These are phyloP conservation scores for Suillus lakei DNA, from an alignment of 768 basidiomycete species.

Conservation along the genomic window DNA sequence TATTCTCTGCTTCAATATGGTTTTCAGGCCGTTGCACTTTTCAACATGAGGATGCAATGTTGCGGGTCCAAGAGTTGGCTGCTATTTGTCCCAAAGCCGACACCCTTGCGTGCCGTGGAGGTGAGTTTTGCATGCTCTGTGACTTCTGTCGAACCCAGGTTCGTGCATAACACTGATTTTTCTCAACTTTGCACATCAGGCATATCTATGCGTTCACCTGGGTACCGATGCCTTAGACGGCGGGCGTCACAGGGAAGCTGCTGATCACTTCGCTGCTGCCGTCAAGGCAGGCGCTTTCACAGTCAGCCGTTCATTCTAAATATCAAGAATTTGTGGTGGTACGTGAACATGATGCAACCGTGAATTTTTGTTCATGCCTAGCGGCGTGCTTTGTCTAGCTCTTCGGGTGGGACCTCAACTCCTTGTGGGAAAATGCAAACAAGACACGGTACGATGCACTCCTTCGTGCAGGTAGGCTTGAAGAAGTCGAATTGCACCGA, in stretches of 20 bases:
- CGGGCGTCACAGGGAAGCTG: not conserved
- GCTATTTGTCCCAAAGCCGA: not conserved
- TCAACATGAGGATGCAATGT: not conserved
- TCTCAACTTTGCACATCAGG: not conserved
- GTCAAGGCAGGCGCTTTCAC: not conserved
- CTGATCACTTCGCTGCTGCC: not conserved
- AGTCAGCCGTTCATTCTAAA: not conserved
- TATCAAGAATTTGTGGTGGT: not conserved
- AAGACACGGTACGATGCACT: not conserved
- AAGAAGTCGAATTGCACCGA: not conserved
- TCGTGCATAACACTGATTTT: not conserved
- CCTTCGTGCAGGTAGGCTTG: not conserved
- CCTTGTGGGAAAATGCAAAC: not conserved
- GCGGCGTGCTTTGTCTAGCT: not conserved
- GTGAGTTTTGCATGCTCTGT: not conserved
- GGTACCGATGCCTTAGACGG: not conserved
- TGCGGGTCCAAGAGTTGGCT: not conserved
- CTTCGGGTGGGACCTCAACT: not conserved
- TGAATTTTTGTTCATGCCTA: not conserved
- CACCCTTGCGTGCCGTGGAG: not conserved
- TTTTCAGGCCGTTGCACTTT: not conserved
- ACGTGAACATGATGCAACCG: not conserved
- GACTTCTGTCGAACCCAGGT: not conserved
- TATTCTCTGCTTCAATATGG: not conserved
- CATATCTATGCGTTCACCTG: not conserved